Conservation (phyloP, 352 stramenopile genomes). For the Elongisporangium anandrum region DNA sequence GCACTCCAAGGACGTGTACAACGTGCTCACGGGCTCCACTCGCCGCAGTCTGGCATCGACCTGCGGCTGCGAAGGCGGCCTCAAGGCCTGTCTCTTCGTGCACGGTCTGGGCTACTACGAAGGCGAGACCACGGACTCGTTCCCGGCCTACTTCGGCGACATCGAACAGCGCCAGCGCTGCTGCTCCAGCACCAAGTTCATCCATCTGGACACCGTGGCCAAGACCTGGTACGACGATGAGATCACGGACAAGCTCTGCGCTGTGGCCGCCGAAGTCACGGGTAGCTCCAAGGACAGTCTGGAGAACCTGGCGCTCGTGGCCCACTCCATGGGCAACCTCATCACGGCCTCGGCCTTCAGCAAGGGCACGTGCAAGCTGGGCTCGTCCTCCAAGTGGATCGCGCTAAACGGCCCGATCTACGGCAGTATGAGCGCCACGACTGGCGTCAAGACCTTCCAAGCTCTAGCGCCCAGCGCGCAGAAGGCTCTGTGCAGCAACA, state of each 20-base stretch:
- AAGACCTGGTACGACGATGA: constrained; percentile 18
- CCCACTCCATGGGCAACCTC: constrained; percentile 52
- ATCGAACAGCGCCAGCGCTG: constrained; percentile 19
- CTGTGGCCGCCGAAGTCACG: constrained; percentile 5
- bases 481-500: constrained; percentile 10
- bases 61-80: constrained; percentile 1
- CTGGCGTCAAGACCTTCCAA: constrained; percentile 10
- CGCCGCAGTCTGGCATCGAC: constrained; percentile 6
- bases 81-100: constrained; percentile 25
- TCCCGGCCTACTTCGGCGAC: constrained; percentile 12
- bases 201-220: constrained; percentile 18
- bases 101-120: constrained; percentile 16
- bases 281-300: constrained; percentile 8
- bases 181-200: constrained; percentile 27
- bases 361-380: constrained; percentile 22
- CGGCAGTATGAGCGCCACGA: constrained; percentile 17
- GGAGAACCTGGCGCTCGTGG: constrained; percentile 25
- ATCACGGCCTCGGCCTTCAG: constrained; percentile 17
- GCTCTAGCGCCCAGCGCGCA: constrained; percentile 6
- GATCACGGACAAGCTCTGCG: constrained; percentile 19
- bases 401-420: constrained; percentile 28
- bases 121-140: constrained; percentile 8
- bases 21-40: constrained; percentile 3
- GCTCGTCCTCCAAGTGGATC: constrained; percentile 32
- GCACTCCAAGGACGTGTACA: constrained; percentile 7